Conservation (phyloP, 768 basidiomycete genomes). For the Lenzites betulinus region DNA sequence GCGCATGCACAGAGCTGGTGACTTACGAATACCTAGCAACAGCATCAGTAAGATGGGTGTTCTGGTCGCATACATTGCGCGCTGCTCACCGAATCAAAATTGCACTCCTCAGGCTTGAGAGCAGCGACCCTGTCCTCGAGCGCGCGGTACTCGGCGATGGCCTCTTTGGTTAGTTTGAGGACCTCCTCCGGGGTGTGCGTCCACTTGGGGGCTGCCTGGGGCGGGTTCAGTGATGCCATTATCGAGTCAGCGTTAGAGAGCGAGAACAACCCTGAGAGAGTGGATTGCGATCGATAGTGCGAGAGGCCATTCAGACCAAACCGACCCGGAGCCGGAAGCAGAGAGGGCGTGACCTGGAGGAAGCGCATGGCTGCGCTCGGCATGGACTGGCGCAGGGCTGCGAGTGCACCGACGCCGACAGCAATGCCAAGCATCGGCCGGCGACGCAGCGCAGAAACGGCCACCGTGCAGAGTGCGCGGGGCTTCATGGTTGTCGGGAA, state of each 20-base stretch:
- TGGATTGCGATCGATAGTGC: conserved; percentile 29
- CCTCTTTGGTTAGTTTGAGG: conserved; percentile 53
- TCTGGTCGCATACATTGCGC: not conserved
- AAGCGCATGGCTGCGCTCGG: conserved; percentile 15
- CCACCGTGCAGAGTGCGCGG: conserved; percentile 17
- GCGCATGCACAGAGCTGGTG: conserved; percentile 7
- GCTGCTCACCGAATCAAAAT: conserved; percentile 62
- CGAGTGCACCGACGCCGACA: conserved; percentile 13
- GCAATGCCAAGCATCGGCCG: conserved; percentile 9
- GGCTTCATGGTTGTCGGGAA: conserved; percentile 17
- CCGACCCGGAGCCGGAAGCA: conserved; percentile 1
- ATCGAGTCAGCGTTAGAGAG: conserved; percentile 17
- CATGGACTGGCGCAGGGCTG: conserved; percentile 3
- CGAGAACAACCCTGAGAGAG: conserved; percentile 30
- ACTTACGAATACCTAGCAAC: conserved; percentile 71
- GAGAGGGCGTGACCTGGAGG: conserved; percentile 19
- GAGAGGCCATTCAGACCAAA: conserved; percentile 3
- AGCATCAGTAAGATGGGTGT: not conserved
- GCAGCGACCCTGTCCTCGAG: conserved; percentile 61
- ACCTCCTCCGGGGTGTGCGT: conserved; percentile 66
- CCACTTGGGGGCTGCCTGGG: conserved; percentile 69
- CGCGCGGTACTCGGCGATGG: conserved; percentile 57
- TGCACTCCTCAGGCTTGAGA: conserved; percentile 56
- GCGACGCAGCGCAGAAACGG: conserved; percentile 15
- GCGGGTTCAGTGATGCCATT: conserved; percentile 58